Evolutionary conservation across 352 stramenopile genomes (phyloP), one percentile per base, ranked within the genome.

Genomic region (Pilasporangium apinafurcum): DNA sequence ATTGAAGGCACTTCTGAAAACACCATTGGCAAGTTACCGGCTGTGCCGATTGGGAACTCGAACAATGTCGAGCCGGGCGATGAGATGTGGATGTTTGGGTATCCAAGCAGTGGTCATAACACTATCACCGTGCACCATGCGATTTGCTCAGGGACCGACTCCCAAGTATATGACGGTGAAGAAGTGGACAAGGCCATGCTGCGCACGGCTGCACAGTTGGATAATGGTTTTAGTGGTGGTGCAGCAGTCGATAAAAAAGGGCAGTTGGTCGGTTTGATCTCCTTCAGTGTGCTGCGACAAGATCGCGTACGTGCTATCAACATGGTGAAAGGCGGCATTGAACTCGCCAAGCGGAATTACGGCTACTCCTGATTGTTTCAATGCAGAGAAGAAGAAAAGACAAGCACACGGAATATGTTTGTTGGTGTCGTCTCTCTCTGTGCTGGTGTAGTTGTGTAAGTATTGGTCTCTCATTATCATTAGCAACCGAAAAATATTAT

Each of bases 61-160:
- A 93, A 93, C 56, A 93, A 91, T 26, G 70, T 93, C 16, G 82
- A 93, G 45, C 82, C 82, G 12, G 82, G 82, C 20, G 82, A 93
- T 48, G 82, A 93, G 44, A 90, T 93, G 79, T 93, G 82, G 82
- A 93, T 93, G 82, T 93, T 93, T 65, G 82, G 82, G 8, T 93
- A 93, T 41, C 82, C 82, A 16, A 93, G 82, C 55, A 90, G 76
- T 34, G 82, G 82, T 16, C 82, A 93, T 64, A 93, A 93, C 53
- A 93, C 82, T 18, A 93, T 93, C 59, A 93, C 82, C 2, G 82
- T 93, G 44, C 82, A 93, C 52, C 79, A 91, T 45, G 82, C 82
- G n/a, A 93, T 93, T 46, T 93, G 82, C 52, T 93, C 82, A 3
- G 82, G 82, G 36, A 93, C 82, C 21, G 82, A 93, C 51, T 90